Evolutionary conservation across 192 early-diverging fungal species (phyloP).

Genomic region (Backusella tuberculispora): DNA sequence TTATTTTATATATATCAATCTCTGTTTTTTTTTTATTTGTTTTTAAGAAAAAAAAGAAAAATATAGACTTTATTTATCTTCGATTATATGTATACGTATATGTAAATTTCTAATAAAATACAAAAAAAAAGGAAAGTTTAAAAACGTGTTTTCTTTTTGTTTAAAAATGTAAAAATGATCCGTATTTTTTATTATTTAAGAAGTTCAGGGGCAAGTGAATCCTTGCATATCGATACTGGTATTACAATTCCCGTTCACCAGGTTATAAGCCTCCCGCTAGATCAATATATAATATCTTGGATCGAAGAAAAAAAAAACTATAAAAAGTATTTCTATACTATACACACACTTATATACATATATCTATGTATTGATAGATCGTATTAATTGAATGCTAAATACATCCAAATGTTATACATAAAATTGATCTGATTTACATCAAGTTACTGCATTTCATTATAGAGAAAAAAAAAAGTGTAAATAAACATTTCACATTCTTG

Average conservation of each 20-base stretch:
- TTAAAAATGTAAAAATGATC: slow-evolving; percentile 14
- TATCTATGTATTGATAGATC: too few species aligned
- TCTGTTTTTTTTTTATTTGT: neutral
- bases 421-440: neutral
- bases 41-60: too few species aligned
- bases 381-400: too few species aligned
- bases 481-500: neutral
- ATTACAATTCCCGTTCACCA: neutral
- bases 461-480: neutral
- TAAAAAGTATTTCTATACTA: too few species aligned
- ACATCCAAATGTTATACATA: neutral
- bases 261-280: neutral
- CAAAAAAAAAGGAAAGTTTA: neutral
- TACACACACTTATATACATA: too few species aligned
- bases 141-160: slow-evolving; percentile 4
- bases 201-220: slow-evolving; percentile 5
- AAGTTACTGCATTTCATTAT: neutral
- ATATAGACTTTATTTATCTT: neutral
- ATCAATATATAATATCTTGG: too few species aligned
- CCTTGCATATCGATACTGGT: neutral
- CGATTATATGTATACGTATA: neutral
- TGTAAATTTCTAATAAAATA: neutral
- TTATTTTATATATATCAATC: neutral
- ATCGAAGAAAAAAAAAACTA: too few species aligned
- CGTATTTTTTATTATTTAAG: neutral